Percentiles rank a stretch among this genome's conserved stretches.
These are phyloP conservation scores for Aspergillus sergii DNA, from an alignment of 2,329 filamentous ascomycete species.

Conservation along the genomic window DNA sequence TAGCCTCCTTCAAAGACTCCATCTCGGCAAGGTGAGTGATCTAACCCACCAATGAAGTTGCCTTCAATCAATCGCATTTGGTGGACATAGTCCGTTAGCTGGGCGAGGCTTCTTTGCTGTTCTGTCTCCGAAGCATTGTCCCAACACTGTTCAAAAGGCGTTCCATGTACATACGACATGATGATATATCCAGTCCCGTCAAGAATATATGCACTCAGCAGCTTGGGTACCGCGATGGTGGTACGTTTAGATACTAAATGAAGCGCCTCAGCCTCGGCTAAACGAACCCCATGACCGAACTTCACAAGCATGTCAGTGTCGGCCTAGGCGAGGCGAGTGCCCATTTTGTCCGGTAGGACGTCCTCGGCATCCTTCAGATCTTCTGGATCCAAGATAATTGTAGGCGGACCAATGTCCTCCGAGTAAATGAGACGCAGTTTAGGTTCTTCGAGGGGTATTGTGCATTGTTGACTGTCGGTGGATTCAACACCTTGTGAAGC, in stretches of 20 bases:
- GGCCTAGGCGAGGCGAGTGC: not conserved
- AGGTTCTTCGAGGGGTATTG: not conserved
- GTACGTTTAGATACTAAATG: not conserved
- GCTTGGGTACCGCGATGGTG: not conserved
- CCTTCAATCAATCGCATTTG: not conserved
- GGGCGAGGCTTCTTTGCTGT: not conserved
- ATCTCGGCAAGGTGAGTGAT: not conserved
- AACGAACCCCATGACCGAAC: not conserved
- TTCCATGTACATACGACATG: not conserved
- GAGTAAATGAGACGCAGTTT: not conserved
- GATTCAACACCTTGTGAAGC: not conserved
- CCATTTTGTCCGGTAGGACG: not conserved
- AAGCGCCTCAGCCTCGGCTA: not conserved
- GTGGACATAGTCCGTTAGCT: not conserved
- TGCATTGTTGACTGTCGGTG: not conserved
- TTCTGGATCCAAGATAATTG: not conserved
- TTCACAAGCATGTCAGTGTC: not conserved
- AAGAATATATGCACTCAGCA: not conserved
- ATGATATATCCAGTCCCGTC: not conserved
- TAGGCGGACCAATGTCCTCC: not conserved
- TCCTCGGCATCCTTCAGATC: not conserved
- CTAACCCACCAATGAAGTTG: not conserved
- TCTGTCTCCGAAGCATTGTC: not conserved
- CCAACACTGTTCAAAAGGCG: not conserved
- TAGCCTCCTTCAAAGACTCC: not conserved